Conservation (phyloP, 1,284 basidiomycete species). For the Baeospora myosura region DNA sequence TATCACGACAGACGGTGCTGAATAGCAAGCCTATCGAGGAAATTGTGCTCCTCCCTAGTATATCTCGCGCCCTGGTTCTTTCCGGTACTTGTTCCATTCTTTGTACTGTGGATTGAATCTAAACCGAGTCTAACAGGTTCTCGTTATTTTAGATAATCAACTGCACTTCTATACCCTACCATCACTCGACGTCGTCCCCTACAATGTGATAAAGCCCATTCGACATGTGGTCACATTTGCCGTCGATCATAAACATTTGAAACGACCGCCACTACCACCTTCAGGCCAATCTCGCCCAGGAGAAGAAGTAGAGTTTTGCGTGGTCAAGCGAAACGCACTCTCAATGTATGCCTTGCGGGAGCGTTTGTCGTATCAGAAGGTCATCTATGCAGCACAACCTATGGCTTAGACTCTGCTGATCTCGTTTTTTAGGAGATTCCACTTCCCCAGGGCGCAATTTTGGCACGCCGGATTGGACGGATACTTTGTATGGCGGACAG, state of each 20-base stretch:
- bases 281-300: constrained; percentile 29
- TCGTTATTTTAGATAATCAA: constrained; percentile 65
- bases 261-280: constrained; percentile 39
- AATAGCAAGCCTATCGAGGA: constrained; percentile 64
- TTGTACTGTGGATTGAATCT: too few species aligned
- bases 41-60: constrained; percentile 70
- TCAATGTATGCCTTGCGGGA: constrained; percentile 62
- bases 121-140: too few species aligned
- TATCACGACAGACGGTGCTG: constrained; percentile 61
- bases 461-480: constrained; percentile 59
- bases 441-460: constrained; percentile 51
- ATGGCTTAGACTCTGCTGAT: not conserved
- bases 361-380: constrained; percentile 57
- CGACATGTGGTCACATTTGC: constrained; percentile 74
- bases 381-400: constrained; percentile 15
- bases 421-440: constrained; percentile 66
- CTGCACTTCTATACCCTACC: constrained; percentile 78
- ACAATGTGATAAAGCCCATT: constrained; percentile 65
- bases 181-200: constrained; percentile 63
- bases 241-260: constrained; percentile 73
- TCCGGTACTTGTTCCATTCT: constrained; percentile 42
- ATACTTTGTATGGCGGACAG: constrained; percentile 72
- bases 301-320: constrained; percentile 69
- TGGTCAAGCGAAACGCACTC: constrained; percentile 67
- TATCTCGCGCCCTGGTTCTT: constrained; percentile 63